Conservation (phyloP, 1,284 basidiomycete species). For the Moniliophthora roreri region DNA sequence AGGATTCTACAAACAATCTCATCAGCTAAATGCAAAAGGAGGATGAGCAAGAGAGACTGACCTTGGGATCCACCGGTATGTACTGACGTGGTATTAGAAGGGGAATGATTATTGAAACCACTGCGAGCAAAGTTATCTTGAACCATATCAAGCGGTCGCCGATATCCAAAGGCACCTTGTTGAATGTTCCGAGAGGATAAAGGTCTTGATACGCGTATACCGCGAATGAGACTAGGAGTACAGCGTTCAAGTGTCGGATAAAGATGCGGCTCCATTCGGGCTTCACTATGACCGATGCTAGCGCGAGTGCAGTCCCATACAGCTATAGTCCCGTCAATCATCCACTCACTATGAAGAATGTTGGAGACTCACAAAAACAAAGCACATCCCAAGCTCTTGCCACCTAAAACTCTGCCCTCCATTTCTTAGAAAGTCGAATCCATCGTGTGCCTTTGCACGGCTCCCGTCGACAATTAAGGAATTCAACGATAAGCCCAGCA, state of each 20-base stretch:
- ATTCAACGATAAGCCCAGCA: constrained; percentile 37
- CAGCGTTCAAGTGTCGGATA: constrained; percentile 31
- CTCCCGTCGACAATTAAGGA: constrained; percentile 25
- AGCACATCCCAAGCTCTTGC: constrained; percentile 28
- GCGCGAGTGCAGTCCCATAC: constrained; percentile 29
- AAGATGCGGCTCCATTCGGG: constrained; percentile 27
- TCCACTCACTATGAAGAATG: background rate
- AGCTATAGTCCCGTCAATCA: constrained; percentile 13
- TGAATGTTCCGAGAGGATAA: constrained; percentile 57
- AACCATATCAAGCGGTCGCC: constrained; percentile 35
- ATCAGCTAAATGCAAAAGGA: background rate
- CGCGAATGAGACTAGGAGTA: constrained; percentile 35
- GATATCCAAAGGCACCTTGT: constrained; percentile 29
- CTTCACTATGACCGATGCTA: constrained; percentile 26
- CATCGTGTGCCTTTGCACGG: background rate
- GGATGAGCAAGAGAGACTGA: constrained; percentile 11
- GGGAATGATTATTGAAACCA: constrained; percentile 31
- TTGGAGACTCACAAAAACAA: constrained; percentile 29
- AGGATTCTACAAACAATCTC: constrained; percentile 27
- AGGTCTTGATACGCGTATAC: constrained; percentile 66
- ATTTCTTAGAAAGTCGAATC: background rate
- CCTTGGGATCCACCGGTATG: constrained; percentile 29
- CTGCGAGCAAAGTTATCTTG: constrained; percentile 31
- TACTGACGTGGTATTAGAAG: constrained; percentile 27
- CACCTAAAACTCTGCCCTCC: constrained; percentile 12